Percentiles rank a stretch among this genome's conserved stretches.
phyloP scores from a whole-genome alignment of 306 rosid genomes.

The Castanea crenata region DNA sequence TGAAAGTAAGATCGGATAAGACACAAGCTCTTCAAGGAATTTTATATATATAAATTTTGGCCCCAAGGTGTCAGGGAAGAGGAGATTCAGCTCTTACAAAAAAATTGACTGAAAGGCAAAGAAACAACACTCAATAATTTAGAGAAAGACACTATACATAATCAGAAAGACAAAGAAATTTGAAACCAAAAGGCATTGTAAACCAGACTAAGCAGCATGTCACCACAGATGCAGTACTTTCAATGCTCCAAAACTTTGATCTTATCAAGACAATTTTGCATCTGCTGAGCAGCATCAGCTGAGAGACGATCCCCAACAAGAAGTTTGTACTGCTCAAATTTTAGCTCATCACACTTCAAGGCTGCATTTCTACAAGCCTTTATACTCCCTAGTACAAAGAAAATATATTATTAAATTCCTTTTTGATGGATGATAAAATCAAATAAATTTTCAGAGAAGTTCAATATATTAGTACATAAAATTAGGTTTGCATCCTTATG shows the following conservation, averaged over 20 bases:
- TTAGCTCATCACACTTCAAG: slow-evolving; percentile 62
- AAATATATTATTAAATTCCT: neutral
- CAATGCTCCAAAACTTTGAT: slow-evolving; percentile 65
- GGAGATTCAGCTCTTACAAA: neutral
- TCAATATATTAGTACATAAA: neutral
- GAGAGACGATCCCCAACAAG: slow-evolving; percentile 50
- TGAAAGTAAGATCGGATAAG: neutral
- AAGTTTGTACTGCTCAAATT: slow-evolving; percentile 73
- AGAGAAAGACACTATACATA: neutral
- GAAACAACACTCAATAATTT: neutral
- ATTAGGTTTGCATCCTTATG: neutral
- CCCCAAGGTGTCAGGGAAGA: no score
- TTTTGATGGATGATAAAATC: neutral
- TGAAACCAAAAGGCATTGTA: slow-evolving; percentile 13
- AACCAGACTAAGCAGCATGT: neutral
- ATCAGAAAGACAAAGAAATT: neutral
- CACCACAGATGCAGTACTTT: slow-evolving; percentile 21
- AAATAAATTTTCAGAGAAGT: neutral
- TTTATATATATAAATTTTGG: no score
- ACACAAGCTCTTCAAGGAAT: neutral
- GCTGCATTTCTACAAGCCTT: slow-evolving; percentile 65
- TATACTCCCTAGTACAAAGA: slow-evolving; percentile 52
- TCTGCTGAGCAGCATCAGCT: slow-evolving; percentile 41
- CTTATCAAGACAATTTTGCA: slow-evolving; percentile 60
- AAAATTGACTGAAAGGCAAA: neutral